Evolutionary conservation across 1,284 basidiomycete genomes (phyloP).

Genomic region (Pseudozyma pruni): DNA sequence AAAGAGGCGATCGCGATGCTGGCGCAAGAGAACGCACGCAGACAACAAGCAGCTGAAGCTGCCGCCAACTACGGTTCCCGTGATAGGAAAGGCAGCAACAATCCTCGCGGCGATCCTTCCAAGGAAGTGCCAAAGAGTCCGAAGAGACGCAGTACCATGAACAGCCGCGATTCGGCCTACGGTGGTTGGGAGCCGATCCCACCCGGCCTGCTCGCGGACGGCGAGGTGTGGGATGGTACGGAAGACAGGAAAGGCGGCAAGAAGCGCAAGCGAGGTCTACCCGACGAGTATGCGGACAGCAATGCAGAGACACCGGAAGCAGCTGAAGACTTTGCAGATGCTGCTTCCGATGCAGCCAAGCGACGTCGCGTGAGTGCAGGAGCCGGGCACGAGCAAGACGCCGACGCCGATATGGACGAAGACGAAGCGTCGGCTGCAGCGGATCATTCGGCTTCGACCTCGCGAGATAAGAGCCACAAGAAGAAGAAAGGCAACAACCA

Average conservation of each 20-base stretch:
- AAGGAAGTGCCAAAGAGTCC: slow-evolving; percentile 49
- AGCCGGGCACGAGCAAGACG: slow-evolving; percentile 21
- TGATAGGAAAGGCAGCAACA: slow-evolving; percentile 27
- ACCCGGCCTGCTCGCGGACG: slow-evolving; percentile 60
- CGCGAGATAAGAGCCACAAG: slow-evolving; percentile 39
- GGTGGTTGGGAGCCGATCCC: slow-evolving; percentile 82
- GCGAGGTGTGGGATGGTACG: slow-evolving; percentile 67
- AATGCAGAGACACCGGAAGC: slow-evolving; percentile 19
- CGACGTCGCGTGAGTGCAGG: slow-evolving; percentile 51
- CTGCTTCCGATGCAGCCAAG: slow-evolving; percentile 41
- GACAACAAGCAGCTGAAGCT: slow-evolving; percentile 46
- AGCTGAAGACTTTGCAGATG: slow-evolving; percentile 23
- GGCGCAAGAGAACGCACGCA: slow-evolving; percentile 60
- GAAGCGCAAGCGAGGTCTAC: slow-evolving; percentile 56
- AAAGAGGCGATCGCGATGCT: slow-evolving; percentile 62
- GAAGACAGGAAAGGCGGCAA: slow-evolving; percentile 42
- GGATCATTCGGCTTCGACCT: slow-evolving; percentile 3
- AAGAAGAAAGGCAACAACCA: slow-evolving; percentile 52
- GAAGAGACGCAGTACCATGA: slow-evolving; percentile 90
- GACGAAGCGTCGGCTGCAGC: slow-evolving; percentile 17
- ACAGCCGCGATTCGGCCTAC: slow-evolving; percentile 92
- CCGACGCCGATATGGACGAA: slow-evolving; percentile 38
- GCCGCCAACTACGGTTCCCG: slow-evolving; percentile 33
- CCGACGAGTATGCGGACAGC: slow-evolving; percentile 38
- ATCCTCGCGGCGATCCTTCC: slow-evolving; percentile 15